phyloP scores from a whole-genome alignment of 192 early-diverging fungal species.

The Phycomyces blakesleeanus region DNA sequence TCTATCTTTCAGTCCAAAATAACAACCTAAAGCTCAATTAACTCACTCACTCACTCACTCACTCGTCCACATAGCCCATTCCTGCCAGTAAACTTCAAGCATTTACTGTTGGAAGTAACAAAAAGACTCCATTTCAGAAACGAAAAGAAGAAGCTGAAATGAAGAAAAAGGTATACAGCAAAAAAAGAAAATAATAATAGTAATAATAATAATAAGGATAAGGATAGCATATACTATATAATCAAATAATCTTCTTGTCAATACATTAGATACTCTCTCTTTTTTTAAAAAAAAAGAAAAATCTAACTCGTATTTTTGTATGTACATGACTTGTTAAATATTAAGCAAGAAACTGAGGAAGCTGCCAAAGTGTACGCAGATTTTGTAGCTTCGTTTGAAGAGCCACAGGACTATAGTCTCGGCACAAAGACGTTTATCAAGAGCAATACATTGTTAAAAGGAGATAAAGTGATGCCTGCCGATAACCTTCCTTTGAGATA shows the following conservation, averaged over 20 bases:
- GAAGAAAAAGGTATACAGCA: conserved; percentile 61
- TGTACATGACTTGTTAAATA: not conserved
- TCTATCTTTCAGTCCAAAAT: too few relatives aligned
- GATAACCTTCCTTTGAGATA: not conserved
- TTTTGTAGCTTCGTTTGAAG: conserved; percentile 78
- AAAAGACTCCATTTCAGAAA: conserved; percentile 70
- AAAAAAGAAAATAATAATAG: not conserved
- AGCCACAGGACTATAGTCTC: conserved; percentile 39
- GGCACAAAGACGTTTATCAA: conserved; percentile 47
- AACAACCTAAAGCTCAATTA: too few relatives aligned
- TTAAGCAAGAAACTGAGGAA: conserved; percentile 74
- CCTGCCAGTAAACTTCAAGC: conserved; percentile 62
- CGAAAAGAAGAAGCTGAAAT: conserved; percentile 72
- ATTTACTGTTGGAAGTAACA: conserved; percentile 63
- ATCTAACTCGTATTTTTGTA: not conserved
- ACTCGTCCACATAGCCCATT: conserved; percentile 40
- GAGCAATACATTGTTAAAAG: conserved; percentile 29
- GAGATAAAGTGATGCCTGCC: not conserved
- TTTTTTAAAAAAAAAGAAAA: conserved; percentile 15
- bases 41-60: too few relatives aligned
- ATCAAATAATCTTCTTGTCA: too few relatives aligned
- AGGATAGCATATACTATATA: too few relatives aligned
- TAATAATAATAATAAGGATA: not conserved
- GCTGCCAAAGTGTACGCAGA: conserved; percentile 73
- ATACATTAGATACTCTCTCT: conserved; percentile 4